phyloP scores from a whole-genome alignment of 305 asterid genomes.

The Plantago coronopus region DNA sequence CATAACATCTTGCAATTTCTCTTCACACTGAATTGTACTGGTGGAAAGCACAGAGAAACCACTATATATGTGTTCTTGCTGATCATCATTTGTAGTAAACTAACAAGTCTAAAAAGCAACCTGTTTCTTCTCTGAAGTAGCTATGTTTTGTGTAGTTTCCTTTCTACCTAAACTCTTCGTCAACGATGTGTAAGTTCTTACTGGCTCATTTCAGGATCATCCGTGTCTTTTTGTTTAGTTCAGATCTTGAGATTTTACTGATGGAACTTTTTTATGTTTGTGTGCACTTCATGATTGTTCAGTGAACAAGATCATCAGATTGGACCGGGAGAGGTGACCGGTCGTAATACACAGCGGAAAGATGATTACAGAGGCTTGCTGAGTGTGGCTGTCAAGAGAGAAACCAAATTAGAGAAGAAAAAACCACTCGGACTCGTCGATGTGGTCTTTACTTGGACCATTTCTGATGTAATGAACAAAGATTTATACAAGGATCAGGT shows the following conservation, averaged over 20 bases:
- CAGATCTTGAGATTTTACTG: neutral
- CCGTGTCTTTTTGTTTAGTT: neutral
- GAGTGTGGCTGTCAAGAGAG: neutral
- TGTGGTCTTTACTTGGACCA: conserved; percentile 45
- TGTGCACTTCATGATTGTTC: neutral
- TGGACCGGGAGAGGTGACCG: neutral
- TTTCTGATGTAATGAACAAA: conserved; percentile 36
- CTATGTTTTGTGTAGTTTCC: neutral
- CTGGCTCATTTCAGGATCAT: neutral
- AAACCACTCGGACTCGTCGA: conserved; percentile 20
- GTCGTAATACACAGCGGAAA: neutral
- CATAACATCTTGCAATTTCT: no score
- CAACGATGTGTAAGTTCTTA: neutral
- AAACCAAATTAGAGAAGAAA: conserved; percentile 1
- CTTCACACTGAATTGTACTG: neutral
- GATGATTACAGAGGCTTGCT: neutral
- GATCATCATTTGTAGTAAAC: neutral
- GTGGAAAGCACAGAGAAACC: no score
- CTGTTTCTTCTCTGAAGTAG: neutral
- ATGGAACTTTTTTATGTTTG: neutral
- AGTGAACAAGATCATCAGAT: neutral
- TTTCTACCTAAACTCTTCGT: neutral
- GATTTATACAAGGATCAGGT: conserved; percentile 37
- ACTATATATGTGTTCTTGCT: neutral
- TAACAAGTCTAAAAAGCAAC: neutral